These are phyloP conservation scores for Elongisporangium anandrum DNA, from an alignment of 352 stramenopile species.

Conservation along the genomic window DNA sequence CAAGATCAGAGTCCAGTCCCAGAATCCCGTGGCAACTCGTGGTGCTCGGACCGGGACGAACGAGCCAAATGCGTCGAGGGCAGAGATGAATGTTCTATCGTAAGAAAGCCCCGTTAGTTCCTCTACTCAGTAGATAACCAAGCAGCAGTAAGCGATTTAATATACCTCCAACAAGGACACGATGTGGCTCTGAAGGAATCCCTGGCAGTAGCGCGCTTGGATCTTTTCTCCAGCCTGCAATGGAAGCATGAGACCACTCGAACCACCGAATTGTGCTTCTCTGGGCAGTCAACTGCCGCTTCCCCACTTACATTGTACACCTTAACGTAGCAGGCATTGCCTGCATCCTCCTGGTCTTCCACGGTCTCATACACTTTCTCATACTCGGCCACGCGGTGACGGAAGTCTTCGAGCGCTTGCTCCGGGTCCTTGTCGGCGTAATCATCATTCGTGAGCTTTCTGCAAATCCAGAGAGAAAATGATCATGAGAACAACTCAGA, in stretches of 20 bases:
- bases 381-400: constrained; percentile 88
- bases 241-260: not conserved
- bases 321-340: constrained; percentile 89
- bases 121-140: constrained; percentile 3
- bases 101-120: not conserved
- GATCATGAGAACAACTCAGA: constrained; percentile 6
- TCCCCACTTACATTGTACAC: constrained; percentile 77
- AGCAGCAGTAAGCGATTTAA: not conserved
- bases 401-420: constrained; percentile 87
- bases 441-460: constrained; percentile 86
- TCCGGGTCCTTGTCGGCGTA: constrained; percentile 84
- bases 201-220: constrained; percentile 79
- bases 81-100: constrained; percentile 90
- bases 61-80: constrained; percentile 88
- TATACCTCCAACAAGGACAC: constrained; percentile 64
- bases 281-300: not conserved
- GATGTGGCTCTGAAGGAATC: constrained; percentile 84
- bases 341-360: constrained; percentile 77
- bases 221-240: constrained; percentile 86
- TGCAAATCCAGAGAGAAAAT: constrained; percentile 13
- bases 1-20: constrained; percentile 79
- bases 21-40: constrained; percentile 76
- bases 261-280: not conserved
- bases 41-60: constrained; percentile 79
- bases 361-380: constrained; percentile 92